Evolutionary conservation across 192 early-diverging fungal species (phyloP).

Genomic region (Pilobolus umbonatus): DNA sequence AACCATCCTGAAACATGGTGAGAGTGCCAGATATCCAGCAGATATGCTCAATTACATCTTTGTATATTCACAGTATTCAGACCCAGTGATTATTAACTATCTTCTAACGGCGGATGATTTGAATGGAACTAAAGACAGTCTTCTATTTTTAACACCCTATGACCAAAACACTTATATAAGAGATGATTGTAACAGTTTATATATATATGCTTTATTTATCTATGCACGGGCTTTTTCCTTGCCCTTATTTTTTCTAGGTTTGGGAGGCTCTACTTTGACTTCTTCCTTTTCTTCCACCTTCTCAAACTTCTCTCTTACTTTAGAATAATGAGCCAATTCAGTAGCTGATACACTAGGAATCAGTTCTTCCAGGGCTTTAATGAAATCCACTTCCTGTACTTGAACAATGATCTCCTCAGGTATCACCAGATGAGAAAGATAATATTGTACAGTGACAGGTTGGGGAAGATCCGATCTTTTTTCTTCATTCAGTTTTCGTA

Average conservation of each 20-base stretch:
- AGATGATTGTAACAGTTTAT: too few species aligned
- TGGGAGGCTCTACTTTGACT: conserved; percentile 4
- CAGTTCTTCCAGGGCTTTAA: conserved; percentile 74
- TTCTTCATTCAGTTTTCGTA: conserved; percentile 41
- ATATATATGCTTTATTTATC: not conserved
- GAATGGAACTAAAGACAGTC: too few species aligned
- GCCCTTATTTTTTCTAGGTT: too few species aligned
- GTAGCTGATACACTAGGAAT: conserved; percentile 82
- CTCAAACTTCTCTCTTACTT: conserved; percentile 81
- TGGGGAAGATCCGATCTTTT: conserved; percentile 39
- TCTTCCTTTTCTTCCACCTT: conserved; percentile 24
- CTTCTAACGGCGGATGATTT: too few species aligned
- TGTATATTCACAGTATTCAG: too few species aligned
- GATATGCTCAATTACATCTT: too few species aligned
- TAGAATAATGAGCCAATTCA: conserved; percentile 84
- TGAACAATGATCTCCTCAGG: conserved; percentile 72
- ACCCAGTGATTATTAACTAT: too few species aligned
- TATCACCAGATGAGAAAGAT: conserved; percentile 75
- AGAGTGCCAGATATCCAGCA: too few species aligned
- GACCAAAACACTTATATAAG: too few species aligned
- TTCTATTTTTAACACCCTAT: too few species aligned
- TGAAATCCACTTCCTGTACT: conserved; percentile 81
- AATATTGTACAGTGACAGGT: conserved; percentile 86
- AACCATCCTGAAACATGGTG: too few species aligned
- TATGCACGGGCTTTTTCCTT: not conserved